Conservation (phyloP, 177 flowering plant genomes). For the Vitis hybrid region DNA sequence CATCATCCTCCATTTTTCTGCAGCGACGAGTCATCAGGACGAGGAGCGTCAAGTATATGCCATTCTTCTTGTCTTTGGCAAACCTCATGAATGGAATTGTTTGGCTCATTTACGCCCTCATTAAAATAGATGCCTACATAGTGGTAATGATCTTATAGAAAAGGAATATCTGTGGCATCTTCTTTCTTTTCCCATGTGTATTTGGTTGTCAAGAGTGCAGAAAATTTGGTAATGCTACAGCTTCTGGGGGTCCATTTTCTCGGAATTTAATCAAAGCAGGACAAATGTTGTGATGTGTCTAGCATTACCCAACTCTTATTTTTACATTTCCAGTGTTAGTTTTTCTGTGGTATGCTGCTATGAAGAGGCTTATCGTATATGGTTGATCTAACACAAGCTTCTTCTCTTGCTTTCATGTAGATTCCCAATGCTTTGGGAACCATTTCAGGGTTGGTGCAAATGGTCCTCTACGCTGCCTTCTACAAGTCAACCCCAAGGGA, state of each 20-base stretch:
- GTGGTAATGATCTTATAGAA: slow-evolving; percentile 27
- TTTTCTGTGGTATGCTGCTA: no score
- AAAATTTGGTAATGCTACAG: not conserved
- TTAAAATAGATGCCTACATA: slow-evolving; percentile 29
- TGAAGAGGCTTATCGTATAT: no score
- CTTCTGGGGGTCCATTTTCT: no score
- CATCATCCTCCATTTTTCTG: not conserved
- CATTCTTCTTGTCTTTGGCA: slow-evolving; percentile 31
- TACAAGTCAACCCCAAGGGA: slow-evolving; percentile 37
- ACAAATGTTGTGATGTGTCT: no score
- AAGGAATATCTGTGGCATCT: not conserved
- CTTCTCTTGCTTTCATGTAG: slow-evolving; percentile 17
- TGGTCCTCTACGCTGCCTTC: slow-evolving; percentile 33
- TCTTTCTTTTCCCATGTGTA: no score
- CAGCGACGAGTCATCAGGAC: slow-evolving; percentile 39
- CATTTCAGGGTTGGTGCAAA: slow-evolving; percentile 37
- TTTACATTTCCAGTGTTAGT: no score
- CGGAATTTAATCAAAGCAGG: no score
- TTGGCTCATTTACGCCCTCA: slow-evolving; percentile 33
- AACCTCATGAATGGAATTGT: slow-evolving; percentile 28
- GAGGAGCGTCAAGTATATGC: slow-evolving; percentile 47
- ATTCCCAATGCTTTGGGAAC: slow-evolving; percentile 52
- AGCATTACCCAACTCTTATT: no score
- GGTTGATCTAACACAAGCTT: not conserved
- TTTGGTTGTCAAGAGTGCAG: not conserved